These are phyloP conservation scores for Castanopsis chinensis DNA, from an alignment of 306 rosid genomes.

Conservation along the genomic window DNA sequence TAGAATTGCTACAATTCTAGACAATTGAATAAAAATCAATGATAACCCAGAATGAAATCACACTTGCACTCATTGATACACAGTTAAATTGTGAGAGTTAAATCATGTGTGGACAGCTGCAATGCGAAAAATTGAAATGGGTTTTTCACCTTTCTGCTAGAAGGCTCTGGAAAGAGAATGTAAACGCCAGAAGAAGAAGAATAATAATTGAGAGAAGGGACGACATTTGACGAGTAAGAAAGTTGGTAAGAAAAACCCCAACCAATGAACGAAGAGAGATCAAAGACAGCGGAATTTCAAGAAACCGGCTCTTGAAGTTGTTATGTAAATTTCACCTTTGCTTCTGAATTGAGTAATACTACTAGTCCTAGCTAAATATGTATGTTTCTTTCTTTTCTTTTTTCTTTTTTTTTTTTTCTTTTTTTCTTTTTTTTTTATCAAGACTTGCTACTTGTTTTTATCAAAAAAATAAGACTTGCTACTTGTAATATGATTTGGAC, in stretches of 20 bases:
- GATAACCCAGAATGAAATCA: background rate
- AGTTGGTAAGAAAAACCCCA: background rate
- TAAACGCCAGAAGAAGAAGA: constrained; percentile 36
- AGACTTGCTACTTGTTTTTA: too few species aligned
- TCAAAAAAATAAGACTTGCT: too few species aligned
- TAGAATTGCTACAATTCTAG: background rate
- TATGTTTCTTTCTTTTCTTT: too few species aligned
- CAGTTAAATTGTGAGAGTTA: background rate
- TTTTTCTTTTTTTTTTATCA: too few species aligned
- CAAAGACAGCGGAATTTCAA: background rate
- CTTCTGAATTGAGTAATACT: background rate
- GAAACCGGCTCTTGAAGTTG: background rate
- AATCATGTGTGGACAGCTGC: background rate
- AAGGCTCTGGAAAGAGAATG: constrained; percentile 19
- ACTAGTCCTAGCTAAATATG: too few species aligned
- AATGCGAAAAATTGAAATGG: constrained; percentile 2
- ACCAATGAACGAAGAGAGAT: background rate
- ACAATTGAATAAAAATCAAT: background rate
- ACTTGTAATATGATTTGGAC: too few species aligned
- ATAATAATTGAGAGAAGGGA: constrained; percentile 30
- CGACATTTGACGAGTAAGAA: constrained; percentile 37
- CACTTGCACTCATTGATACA: background rate
- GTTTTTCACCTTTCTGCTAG: constrained; percentile 43
- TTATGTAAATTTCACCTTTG: background rate
- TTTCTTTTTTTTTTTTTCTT: too few species aligned